Conservation (phyloP, 2,329 filamentous ascomycete species). For the Calonectria hawksworthii region DNA sequence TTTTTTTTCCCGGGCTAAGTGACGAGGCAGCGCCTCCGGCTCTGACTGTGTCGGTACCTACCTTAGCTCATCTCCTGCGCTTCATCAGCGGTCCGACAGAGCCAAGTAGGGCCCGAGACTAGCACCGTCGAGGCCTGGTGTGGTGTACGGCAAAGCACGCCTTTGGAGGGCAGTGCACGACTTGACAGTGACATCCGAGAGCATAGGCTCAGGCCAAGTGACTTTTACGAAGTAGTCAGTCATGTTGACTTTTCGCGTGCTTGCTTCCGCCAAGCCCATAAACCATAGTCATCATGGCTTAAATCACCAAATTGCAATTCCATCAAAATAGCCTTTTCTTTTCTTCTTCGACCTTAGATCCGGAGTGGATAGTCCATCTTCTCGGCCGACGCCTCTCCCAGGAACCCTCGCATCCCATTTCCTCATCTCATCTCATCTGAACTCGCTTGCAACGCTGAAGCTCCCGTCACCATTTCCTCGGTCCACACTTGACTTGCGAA, state of each 20-base stretch:
- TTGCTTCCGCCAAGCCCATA: not conserved
- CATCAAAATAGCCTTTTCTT: not conserved
- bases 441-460: not conserved
- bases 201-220: not conserved
- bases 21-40: not conserved
- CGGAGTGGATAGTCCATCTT: not conserved
- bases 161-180: not conserved
- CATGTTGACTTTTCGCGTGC: not conserved
- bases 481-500: conserved; percentile 11
- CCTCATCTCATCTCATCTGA: conserved; percentile 3
- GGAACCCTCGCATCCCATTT: conserved; percentile 2
- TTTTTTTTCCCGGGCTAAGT: conserved; percentile 1
- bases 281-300: not conserved
- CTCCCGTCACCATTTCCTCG: conserved; percentile 13
- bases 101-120: not conserved
- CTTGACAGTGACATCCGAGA: not conserved
- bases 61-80: conserved; percentile 1
- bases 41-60: conserved; percentile 19
- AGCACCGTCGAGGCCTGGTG: not conserved
- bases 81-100: conserved; percentile 6
- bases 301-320: not conserved
- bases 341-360: not conserved
- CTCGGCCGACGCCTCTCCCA: conserved; percentile 12
- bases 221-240: not conserved
- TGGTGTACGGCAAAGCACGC: conserved; percentile 4